Evolutionary conservation across 805 yeast species (phyloP).

Genomic region (Ogataea minuta): DNA sequence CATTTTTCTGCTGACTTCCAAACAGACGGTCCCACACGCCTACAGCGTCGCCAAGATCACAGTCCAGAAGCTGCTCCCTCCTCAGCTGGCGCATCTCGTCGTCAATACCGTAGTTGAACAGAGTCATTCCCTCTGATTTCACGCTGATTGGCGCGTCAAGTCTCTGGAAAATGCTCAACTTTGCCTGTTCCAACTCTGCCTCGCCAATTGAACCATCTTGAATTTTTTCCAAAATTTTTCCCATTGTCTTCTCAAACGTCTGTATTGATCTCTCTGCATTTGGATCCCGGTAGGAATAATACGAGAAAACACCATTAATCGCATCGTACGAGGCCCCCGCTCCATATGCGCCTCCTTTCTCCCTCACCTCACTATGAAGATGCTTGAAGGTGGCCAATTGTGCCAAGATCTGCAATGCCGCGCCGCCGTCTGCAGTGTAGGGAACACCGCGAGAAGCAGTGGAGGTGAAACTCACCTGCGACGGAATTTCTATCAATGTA

Average conservation of each 20-base stretch:
- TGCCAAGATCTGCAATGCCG: slow-evolving; percentile 78
- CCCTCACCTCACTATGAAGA: slow-evolving; percentile 86
- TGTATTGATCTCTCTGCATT: slow-evolving; percentile 68
- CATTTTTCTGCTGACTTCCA: background rate
- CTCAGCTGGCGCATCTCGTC: slow-evolving; percentile 79
- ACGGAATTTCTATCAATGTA: slow-evolving; percentile 68
- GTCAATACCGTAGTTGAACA: slow-evolving; percentile 66
- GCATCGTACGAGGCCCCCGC: slow-evolving; percentile 89
- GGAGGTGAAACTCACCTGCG: slow-evolving; percentile 84
- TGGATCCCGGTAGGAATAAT: slow-evolving; percentile 93
- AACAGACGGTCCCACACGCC: slow-evolving; percentile 2
- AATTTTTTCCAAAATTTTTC: slow-evolving; percentile 39
- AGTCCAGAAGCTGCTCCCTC: slow-evolving; percentile 70
- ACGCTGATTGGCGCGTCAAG: slow-evolving; percentile 88
- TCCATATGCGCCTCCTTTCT: slow-evolving; percentile 97
- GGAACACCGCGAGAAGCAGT: slow-evolving; percentile 63
- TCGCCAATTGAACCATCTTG: slow-evolving; percentile 33
- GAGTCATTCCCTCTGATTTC: slow-evolving; percentile 67
- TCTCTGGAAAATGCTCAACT: slow-evolving; percentile 84
- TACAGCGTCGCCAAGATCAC: slow-evolving; percentile 55
- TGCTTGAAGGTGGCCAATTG: slow-evolving; percentile 78
- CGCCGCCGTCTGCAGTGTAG: slow-evolving; percentile 72
- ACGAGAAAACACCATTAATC: slow-evolving; percentile 73
- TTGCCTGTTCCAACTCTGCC: slow-evolving; percentile 81
- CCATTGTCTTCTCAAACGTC: slow-evolving; percentile 54